Evolutionary conservation across 2,329 filamentous ascomycete species (phyloP), one percentile per base, ranked within the genome.

Genomic region (Sclerotinia sclerotiorum): DNA sequence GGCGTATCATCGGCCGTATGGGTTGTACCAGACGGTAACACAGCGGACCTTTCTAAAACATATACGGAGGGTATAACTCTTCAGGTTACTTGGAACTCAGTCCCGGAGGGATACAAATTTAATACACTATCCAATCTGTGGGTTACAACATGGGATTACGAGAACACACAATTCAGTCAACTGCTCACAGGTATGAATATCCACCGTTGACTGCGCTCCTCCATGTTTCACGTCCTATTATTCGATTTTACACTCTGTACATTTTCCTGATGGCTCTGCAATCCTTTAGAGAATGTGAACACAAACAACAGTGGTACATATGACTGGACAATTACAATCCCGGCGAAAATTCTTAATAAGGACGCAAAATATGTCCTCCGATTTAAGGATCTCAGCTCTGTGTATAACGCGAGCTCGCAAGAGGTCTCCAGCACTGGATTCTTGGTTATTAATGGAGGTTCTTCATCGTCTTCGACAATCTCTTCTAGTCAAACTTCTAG

Each of bases 361-460:
- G 24, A 65, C 21, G 62, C 62, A 2, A 65, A 65, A 65, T 56
- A 65, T 15, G 62, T 44, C 51, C 51, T 56, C 4, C 32, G 24
- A 27, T 56, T 65, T 19, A 65, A 55, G 27, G 29, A 44, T 42
- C 62, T 56, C n/a, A 32, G 3, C 35, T 4, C 49, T n/a, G 11
- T 19, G 19, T 65, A 65, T 32, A 24, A 56, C 13, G 5, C 10
- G 1, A 65, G 24, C 7, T 29, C 48, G 0, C 24, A 44, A 44
- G 62, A 55, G 24, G 19, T 65, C 19, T 55, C 62, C 17, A 55
- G 62, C 21, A 64, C 62, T 3, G 62, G 62, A 6, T 65, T 65
- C 21, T 56, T 44, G 21, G 5, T 65, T 42, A 42, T 65, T 3
- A 19, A 52, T 17, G 35, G 61, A 29, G 48, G 17, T 7, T 10